Evolutionary conservation across 345 rosid genomes (phyloP).

Genomic region (Sonneratia caseolaris): DNA sequence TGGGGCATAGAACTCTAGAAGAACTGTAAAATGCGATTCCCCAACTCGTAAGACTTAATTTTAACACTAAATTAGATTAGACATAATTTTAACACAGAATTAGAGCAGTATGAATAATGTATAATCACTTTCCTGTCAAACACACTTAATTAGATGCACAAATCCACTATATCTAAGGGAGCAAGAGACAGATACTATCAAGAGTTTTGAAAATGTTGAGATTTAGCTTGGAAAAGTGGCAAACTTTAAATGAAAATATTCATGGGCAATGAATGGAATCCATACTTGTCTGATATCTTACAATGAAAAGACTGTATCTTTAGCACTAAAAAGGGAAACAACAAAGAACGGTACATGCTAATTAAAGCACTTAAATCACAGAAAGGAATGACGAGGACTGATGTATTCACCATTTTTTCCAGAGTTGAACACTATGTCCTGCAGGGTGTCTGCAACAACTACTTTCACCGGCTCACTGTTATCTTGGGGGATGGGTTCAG

Average conservation of each 20-base stretch:
- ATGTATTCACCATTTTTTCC: constrained; percentile 64
- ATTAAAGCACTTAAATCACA: background rate
- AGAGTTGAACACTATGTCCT: constrained; percentile 64
- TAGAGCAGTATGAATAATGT: background rate
- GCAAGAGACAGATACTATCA: background rate
- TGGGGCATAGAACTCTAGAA: constrained; percentile 79
- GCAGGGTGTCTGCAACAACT: constrained; percentile 74
- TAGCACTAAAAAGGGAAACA: background rate
- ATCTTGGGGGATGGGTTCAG: constrained; percentile 79
- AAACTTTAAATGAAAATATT: background rate
- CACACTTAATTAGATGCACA: no score
- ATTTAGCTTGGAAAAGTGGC: background rate
- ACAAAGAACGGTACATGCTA: background rate
- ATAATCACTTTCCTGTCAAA: background rate
- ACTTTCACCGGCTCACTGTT: constrained; percentile 88
- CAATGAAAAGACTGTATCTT: background rate
- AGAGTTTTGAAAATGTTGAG: background rate
- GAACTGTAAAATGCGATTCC: constrained; percentile 37
- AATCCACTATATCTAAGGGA: no score
- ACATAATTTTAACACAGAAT: no score
- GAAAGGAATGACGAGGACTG: background rate
- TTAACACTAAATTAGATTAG: background rate
- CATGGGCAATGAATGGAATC: background rate
- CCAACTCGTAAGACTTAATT: background rate
- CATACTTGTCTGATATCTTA: no score